These are phyloP conservation scores for Thuja plicata DNA, from an alignment of 83 land plant species.

Conservation along the genomic window DNA sequence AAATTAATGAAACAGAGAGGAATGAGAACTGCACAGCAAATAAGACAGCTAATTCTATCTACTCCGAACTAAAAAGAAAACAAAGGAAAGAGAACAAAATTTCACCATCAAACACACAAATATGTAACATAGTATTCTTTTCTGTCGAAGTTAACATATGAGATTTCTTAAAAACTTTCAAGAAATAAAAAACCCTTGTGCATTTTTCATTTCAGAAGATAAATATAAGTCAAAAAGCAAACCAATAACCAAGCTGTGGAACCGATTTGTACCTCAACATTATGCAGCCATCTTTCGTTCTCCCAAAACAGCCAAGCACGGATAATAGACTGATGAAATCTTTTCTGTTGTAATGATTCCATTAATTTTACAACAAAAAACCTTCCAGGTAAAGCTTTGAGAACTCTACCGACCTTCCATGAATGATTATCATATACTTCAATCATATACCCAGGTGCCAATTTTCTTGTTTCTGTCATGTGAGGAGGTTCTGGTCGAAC, in stretches of 20 bases:
- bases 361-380: slow-evolving; percentile 29
- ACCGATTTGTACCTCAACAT: background rate
- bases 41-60: background rate
- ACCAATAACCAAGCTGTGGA: background rate
- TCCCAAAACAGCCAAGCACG: slow-evolving; percentile 39
- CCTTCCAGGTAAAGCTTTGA: slow-evolving; percentile 14
- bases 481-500: slow-evolving; percentile 49
- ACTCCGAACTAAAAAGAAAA: background rate
- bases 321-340: slow-evolving; percentile 11
- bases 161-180: background rate
- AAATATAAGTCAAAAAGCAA: background rate
- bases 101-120: background rate
- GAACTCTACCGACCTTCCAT: slow-evolving; percentile 46
- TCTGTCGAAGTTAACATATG: background rate
- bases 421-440: slow-evolving; percentile 37
- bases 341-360: slow-evolving; percentile 30
- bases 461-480: slow-evolving; percentile 10
- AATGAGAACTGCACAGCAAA: background rate
- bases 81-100: background rate
- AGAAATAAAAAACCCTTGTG: background rate
- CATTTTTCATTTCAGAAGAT: background rate
- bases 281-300: slow-evolving; percentile 38
- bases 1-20: background rate
- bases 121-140: background rate
- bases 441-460: slow-evolving; percentile 44